Conservation (phyloP, 768 basidiomycete species). For the Naganishia kalamii region DNA sequence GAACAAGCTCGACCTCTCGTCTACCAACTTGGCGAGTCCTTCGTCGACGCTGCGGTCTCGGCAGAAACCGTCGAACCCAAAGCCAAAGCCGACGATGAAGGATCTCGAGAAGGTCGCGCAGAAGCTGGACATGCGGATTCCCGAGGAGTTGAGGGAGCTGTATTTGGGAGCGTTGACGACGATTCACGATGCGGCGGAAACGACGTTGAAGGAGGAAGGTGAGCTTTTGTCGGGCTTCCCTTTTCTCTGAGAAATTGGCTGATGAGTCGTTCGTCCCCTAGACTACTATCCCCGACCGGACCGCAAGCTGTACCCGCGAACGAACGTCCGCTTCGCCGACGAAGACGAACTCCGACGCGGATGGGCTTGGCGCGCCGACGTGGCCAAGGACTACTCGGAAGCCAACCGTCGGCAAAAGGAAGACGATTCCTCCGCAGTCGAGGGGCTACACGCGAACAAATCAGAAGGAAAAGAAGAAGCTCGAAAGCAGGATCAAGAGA, state of each 20-base stretch:
- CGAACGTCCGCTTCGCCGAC: slow-evolving; percentile 30
- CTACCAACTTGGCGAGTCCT: slow-evolving; percentile 6
- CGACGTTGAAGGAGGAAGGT: slow-evolving; percentile 7
- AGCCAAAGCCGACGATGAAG: slow-evolving; percentile 16
- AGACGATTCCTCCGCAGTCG: slow-evolving; percentile 3
- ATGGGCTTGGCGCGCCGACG: slow-evolving; percentile 31
- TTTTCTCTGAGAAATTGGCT: background rate
- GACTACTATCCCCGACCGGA: slow-evolving; percentile 33
- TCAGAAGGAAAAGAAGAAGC: slow-evolving; percentile 12
- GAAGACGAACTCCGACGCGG: slow-evolving; percentile 30
- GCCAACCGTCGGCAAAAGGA: slow-evolving; percentile 5
- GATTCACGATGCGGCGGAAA: slow-evolving; percentile 20
- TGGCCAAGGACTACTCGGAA: slow-evolving; percentile 19
- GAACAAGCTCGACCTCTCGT: background rate
- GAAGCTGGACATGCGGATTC: slow-evolving; percentile 16
- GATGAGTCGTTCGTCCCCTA: background rate
- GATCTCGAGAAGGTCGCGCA: slow-evolving; percentile 4
- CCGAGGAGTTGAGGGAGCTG: background rate
- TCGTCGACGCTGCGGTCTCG: background rate
- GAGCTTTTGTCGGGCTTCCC: background rate
- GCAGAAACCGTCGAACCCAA: slow-evolving; percentile 8
- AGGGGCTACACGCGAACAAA: background rate
- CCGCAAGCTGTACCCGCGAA: slow-evolving; percentile 28
- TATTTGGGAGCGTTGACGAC: slow-evolving; percentile 16
- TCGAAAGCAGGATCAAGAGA: background rate